A percentile compares a stretch with the other conserved stretches of the same genome.
These are phyloP conservation scores for Podospora pseudocomata DNA, from an alignment of 495 filamentous ascomycete species.

Conservation along the genomic window DNA sequence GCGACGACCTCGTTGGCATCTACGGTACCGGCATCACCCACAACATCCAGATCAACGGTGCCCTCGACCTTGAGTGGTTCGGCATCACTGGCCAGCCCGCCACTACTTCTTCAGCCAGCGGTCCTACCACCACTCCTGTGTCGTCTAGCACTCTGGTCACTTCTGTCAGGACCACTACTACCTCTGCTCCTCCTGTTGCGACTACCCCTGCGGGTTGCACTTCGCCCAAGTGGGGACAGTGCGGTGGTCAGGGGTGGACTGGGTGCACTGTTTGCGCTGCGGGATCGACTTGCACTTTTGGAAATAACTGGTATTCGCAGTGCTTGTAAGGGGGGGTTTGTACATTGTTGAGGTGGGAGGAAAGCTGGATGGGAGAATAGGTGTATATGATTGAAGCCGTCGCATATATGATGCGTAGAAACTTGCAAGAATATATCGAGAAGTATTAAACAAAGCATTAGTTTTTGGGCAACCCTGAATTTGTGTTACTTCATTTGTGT, in stretches of 20 bases:
- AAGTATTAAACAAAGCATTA: no score
- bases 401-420: no score
- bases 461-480: no score
- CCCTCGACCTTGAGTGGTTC: constrained; percentile 36
- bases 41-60: constrained; percentile 31
- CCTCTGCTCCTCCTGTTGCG: constrained; percentile 27
- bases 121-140: constrained; percentile 2
- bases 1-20: constrained; percentile 40
- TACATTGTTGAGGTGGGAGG: not conserved
- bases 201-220: constrained; percentile 31
- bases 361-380: not conserved
- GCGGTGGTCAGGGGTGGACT: constrained; percentile 43
- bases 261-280: constrained; percentile 39
- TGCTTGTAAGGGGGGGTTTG: constrained; percentile 20
- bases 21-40: constrained; percentile 34
- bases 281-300: constrained; percentile 29
- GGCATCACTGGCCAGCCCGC: constrained; percentile 23
- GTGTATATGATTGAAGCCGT: not conserved
- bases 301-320: constrained; percentile 37
- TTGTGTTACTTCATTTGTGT: no score
- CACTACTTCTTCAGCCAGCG: not conserved
- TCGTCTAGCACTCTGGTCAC: constrained; percentile 2
- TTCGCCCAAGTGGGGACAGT: constrained; percentile 38
- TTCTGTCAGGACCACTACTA: constrained; percentile 11
- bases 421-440: no score